phyloP scores from a whole-genome alignment of 2,329 filamentous ascomycete species.

The Triangularia setosa region DNA sequence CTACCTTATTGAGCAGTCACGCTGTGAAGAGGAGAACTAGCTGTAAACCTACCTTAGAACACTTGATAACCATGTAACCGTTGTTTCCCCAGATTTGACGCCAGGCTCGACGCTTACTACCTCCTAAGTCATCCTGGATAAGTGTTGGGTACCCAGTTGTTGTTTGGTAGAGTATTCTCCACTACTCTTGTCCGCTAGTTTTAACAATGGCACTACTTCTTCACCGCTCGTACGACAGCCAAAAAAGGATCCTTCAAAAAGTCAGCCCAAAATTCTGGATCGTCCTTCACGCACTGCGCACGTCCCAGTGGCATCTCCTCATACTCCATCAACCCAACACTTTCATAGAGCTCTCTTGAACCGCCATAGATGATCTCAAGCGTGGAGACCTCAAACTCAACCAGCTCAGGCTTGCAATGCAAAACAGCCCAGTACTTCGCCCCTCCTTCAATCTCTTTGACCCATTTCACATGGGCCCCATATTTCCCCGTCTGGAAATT shows the following conservation, averaged over 20 bases:
- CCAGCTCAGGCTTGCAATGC: not conserved
- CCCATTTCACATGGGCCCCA: not conserved
- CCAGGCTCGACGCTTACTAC: too few species aligned
- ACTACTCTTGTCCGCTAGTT: too few species aligned
- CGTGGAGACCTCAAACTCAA: slow-evolving; percentile 10
- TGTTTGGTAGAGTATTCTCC: too few species aligned
- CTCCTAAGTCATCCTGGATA: too few species aligned
- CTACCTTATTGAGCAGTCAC: too few species aligned
- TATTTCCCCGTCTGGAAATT: slow-evolving; percentile 1
- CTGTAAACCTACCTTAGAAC: too few species aligned
- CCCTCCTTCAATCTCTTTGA: not conserved
- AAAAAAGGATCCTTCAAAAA: not conserved
- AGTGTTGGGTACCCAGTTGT: too few species aligned
- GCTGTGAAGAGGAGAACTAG: too few species aligned
- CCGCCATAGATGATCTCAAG: slow-evolving; percentile 14
- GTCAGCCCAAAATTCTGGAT: not conserved
- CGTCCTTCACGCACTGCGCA: not conserved
- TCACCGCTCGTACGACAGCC: not conserved
- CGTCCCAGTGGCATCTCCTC: not conserved
- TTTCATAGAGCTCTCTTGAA: slow-evolving; percentile 8
- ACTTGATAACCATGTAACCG: too few species aligned
- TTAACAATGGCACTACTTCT: too few species aligned
- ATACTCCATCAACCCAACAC: not conserved
- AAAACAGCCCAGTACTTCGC: slow-evolving; percentile 10
- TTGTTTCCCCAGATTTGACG: too few species aligned